phyloP scores from a whole-genome alignment of 345 rosid species.

The Dimocarpus longan region DNA sequence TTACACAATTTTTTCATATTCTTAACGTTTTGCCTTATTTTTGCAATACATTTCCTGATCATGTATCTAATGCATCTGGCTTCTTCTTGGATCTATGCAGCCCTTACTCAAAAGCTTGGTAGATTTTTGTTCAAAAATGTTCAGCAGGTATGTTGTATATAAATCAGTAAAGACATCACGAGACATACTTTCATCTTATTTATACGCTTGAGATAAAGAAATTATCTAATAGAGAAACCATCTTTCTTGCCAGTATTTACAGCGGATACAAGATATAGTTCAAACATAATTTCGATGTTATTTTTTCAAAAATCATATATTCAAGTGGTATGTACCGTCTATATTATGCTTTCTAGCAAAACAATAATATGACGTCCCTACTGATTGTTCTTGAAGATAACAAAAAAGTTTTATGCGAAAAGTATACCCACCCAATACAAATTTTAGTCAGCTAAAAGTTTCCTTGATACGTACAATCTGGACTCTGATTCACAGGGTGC shows the following conservation, averaged over 20 bases:
- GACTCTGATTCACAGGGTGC: conserved; percentile 44
- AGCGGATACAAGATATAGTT: too few species aligned
- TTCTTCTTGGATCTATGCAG: conserved; percentile 34
- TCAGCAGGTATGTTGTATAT: conserved; percentile 43
- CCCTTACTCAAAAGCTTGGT: conserved; percentile 33
- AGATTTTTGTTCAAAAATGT: conserved; percentile 41
- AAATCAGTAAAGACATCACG: background rate
- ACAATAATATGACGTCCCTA: background rate
- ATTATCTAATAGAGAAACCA: too few species aligned
- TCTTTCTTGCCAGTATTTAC: too few species aligned
- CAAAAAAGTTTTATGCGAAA: too few species aligned
- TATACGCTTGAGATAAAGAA: background rate
- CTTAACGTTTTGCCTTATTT: background rate
- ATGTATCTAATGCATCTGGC: background rate
- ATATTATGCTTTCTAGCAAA: too few species aligned
- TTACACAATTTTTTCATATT: background rate
- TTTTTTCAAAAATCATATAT: too few species aligned
- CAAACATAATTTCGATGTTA: too few species aligned
- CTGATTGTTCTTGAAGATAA: background rate
- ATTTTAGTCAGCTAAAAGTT: background rate
- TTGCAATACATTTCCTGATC: background rate
- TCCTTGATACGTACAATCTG: background rate
- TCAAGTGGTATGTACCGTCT: too few species aligned
- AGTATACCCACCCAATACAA: background rate
- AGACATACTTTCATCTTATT: background rate